Conservation (phyloP, 805 yeast species). For the Spathaspora hagerdaliae region DNA sequence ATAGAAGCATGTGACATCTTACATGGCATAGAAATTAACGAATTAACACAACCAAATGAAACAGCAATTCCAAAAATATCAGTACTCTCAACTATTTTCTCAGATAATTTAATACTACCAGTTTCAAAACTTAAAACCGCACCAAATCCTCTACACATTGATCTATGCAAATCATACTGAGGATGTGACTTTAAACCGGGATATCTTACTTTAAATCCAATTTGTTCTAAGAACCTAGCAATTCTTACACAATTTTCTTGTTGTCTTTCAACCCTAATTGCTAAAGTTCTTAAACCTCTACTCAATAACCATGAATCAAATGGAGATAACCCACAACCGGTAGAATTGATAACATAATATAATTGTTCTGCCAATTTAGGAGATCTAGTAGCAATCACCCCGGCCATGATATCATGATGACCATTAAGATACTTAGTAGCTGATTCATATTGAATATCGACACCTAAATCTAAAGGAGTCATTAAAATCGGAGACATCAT, state of each 20-base stretch:
- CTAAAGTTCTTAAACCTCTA: constrained; percentile 85
- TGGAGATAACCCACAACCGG: constrained; percentile 90
- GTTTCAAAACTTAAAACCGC: constrained; percentile 90
- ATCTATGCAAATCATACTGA: constrained; percentile 71
- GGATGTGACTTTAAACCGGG: constrained; percentile 85
- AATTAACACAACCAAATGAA: constrained; percentile 91
- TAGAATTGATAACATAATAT: constrained; percentile 77
- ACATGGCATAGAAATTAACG: constrained; percentile 90
- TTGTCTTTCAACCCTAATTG: constrained; percentile 83
- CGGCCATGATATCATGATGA: constrained; percentile 97
- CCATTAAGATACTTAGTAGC: constrained; percentile 93
- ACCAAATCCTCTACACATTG: constrained; percentile 80
- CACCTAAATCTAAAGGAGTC: constrained; percentile 82
- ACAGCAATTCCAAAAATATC: constrained; percentile 85
- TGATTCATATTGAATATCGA: constrained; percentile 88
- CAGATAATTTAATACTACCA: constrained; percentile 62
- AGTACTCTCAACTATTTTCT: constrained; percentile 70
- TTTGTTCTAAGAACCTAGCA: constrained; percentile 65
- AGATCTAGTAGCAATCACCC: constrained; percentile 71
- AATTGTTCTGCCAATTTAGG: constrained; percentile 63
- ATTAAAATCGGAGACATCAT: constrained; percentile 92
- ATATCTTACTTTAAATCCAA: constrained; percentile 76
- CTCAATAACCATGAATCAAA: constrained; percentile 88
- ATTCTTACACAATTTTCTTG: constrained; percentile 74
- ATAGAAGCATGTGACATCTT: constrained; percentile 97